Evolutionary conservation across 2,329 filamentous ascomycete genomes (phyloP), one percentile per base, ranked within the genome.

Genomic region (Fusarium armeniacum): DNA sequence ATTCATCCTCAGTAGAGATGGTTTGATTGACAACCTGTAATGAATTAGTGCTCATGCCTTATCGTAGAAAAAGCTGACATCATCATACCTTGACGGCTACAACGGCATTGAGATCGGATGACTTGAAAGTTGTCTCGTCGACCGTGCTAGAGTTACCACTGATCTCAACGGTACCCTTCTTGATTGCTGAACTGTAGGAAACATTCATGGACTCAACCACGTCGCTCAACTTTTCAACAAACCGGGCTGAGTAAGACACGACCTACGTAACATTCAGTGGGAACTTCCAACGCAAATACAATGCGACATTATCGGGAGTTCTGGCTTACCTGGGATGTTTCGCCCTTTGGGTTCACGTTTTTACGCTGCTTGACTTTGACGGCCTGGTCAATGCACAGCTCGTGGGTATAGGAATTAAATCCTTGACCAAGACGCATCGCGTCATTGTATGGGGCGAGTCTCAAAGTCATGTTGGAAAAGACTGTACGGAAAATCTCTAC

Each of bases 361-460:
- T 41, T 41, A 2, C 38, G 20, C 20, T 41, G 38, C 38, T 41
- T 41, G 38, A 53, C 50, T 10, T 22, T n/a, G 20, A 54, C 30
- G 8, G 40, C 51, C 10, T 36, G 36, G 16, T 54, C 40, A 5
- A 54, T 35, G 7, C 51, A 54, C 6, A 54, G 12, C 8, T 45
- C 30, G 18, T 54, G 40, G 30, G 51, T 54, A 18, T 54, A 54
- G 7, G 51, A 54, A 10, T 54, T 54, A 18, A 54, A 54, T 28
- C 52, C 52, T 36, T 55, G 40, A 15, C 52, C 40, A 11, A 55
- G 41, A 10, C 52, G 40, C 52, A 55, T 55, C 11, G 52, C 52
- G 32, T 54, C 40, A 35, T 54, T 54, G 20, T 54, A 54, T 1
- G 38, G 51, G 15, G 28, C 51, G 33, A 54, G 38, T 44, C 15